These are phyloP conservation scores for Cladosporium sphaerospermum DNA, from an alignment of 2,329 filamentous ascomycete genomes.

Conservation along the genomic window DNA sequence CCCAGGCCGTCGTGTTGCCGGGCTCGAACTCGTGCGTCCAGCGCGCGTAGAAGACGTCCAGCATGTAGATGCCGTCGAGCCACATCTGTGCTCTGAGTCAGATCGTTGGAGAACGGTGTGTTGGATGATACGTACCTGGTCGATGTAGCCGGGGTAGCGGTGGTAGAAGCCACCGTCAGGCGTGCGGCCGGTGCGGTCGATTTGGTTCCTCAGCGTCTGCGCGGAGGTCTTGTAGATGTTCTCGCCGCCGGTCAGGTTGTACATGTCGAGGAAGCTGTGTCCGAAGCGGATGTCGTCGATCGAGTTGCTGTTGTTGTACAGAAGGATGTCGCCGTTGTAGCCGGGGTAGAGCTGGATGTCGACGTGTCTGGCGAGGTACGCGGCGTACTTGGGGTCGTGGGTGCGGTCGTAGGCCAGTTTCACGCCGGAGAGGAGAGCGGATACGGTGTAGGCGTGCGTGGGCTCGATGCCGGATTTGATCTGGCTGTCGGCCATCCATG, in stretches of 20 bases:
- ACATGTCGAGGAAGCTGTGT: constrained; percentile 21
- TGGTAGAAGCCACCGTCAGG: constrained; percentile 26
- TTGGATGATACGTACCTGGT: constrained; percentile 35
- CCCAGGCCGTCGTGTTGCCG: constrained; percentile 20
- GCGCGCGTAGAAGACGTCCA: constrained; percentile 38
- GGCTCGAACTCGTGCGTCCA: constrained; percentile 20
- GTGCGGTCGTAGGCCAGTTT: constrained; percentile 19
- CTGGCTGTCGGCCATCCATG: constrained; percentile 22
- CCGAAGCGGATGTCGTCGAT: constrained; percentile 18
- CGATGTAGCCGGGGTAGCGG: constrained; percentile 34
- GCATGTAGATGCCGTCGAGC: constrained; percentile 48
- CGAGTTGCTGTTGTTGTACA: constrained; percentile 14
- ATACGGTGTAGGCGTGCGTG: constrained; percentile 19
- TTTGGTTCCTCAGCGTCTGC: constrained; percentile 16
- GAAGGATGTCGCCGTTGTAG: constrained; percentile 20
- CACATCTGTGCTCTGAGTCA: constrained; percentile 39
- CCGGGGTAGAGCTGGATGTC: constrained; percentile 38
- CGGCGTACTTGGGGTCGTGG: constrained; percentile 17
- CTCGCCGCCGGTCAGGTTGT: constrained; percentile 14
- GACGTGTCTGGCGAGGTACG: constrained; percentile 43
- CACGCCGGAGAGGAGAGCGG: constrained; percentile 18
- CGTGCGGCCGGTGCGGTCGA: constrained; percentile 23
- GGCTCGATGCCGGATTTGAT: constrained; percentile 22
- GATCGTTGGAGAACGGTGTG: not conserved
- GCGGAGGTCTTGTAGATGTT: constrained; percentile 16